Conservation (phyloP, 2,329 filamentous ascomycete species). For the Aspergillus terreus region DNA sequence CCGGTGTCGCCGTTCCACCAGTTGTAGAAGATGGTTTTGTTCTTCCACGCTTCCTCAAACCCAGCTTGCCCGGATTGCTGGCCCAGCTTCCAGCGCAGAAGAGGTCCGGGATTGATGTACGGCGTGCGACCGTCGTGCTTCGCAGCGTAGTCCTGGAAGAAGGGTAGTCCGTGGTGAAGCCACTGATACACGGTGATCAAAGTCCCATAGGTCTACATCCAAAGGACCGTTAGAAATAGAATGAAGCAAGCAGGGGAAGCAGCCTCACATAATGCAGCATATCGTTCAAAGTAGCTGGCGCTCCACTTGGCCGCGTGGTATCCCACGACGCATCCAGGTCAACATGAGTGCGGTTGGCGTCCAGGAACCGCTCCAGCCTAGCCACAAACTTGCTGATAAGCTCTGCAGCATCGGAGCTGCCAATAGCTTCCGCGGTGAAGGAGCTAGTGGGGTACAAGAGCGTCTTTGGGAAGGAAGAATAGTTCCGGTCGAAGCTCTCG, state of each 20-base stretch:
- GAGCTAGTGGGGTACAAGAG: conserved; percentile 2
- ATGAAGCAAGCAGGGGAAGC: too few relatives aligned
- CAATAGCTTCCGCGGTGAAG: conserved; percentile 18
- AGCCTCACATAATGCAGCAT: not conserved
- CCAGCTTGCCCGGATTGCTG: conserved; percentile 13
- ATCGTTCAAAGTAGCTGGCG: conserved; percentile 9
- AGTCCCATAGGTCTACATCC: conserved; percentile 13
- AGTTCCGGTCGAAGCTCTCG: conserved; percentile 12
- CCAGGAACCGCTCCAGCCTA: conserved; percentile 22
- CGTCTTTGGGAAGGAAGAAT: conserved; percentile 18
- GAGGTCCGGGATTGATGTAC: conserved; percentile 28
- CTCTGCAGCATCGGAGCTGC: conserved; percentile 9
- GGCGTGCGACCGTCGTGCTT: conserved; percentile 20
- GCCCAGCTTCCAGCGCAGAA: conserved; percentile 20
- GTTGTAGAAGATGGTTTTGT: conserved; percentile 30
- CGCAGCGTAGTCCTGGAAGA: conserved; percentile 24
- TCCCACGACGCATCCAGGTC: conserved; percentile 24
- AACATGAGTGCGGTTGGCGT: conserved; percentile 22
- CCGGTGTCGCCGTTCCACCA: conserved; percentile 29
- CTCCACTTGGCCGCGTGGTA: conserved; percentile 9
- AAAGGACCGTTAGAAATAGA: too few relatives aligned
- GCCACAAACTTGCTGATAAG: conserved; percentile 19
- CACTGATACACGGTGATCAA: conserved; percentile 17
- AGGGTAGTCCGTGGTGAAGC: conserved; percentile 17
- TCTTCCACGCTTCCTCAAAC: conserved; percentile 24